phyloP scores from a whole-genome alignment of 495 filamentous ascomycete species.

The Parathielavia hyrcaniae region DNA sequence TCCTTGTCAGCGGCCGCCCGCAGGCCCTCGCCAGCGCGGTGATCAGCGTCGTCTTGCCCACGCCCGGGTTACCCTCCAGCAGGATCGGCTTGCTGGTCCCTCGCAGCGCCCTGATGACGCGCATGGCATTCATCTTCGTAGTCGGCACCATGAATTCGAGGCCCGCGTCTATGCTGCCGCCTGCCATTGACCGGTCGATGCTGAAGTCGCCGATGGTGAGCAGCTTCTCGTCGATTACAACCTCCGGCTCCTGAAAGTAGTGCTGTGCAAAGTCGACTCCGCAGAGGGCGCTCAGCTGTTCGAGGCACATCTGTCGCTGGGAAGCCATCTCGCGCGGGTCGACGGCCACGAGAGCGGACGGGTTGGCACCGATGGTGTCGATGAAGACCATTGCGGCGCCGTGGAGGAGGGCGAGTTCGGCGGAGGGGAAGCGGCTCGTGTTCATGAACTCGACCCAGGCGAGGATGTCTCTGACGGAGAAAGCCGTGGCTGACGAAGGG shows the following conservation, averaged over 20 bases:
- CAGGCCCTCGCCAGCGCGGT: conserved; percentile 72
- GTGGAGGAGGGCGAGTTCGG: conserved; percentile 54
- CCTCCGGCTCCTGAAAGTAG: conserved; percentile 52
- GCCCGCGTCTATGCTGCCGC: conserved; percentile 46
- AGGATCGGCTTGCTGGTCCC: conserved; percentile 76
- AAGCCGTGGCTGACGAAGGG: conserved; percentile 59
- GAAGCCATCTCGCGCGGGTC: conserved; percentile 49
- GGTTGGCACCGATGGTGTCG: conserved; percentile 90
- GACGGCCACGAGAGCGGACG: conserved; percentile 71
- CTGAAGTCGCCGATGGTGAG: conserved; percentile 68
- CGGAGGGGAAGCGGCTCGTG: conserved; percentile 40
- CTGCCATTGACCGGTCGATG: conserved; percentile 46
- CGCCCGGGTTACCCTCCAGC: conserved; percentile 91
- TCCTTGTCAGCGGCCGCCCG: conserved; percentile 75
- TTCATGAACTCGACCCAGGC: conserved; percentile 95
- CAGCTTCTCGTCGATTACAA: conserved; percentile 40
- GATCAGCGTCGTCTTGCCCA: conserved; percentile 93
- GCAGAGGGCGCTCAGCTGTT: conserved; percentile 63
- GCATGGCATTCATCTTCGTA: conserved; percentile 80
- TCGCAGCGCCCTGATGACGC: conserved; percentile 84
- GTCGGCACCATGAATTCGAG: conserved; percentile 85
- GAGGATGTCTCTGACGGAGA: conserved; percentile 85
- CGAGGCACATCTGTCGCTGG: conserved; percentile 65
- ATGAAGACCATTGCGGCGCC: conserved; percentile 95
- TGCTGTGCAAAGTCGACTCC: conserved; percentile 53